Conservation (phyloP, 176 grass and related monocot genomes). For the Zoysia japonica region DNA sequence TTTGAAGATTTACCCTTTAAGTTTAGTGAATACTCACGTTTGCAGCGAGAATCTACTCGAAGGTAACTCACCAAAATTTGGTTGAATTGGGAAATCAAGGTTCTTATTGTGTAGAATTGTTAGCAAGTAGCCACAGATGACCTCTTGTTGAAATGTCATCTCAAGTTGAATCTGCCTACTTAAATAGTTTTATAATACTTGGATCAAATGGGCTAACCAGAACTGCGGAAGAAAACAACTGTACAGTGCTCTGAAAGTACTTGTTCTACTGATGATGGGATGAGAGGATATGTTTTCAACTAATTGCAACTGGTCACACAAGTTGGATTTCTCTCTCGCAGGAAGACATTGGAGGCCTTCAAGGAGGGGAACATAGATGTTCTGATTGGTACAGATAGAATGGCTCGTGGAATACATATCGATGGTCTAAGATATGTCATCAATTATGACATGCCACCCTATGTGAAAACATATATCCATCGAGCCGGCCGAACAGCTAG, state of each 20-base stretch:
- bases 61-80: constrained; percentile 57
- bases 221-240: neutral
- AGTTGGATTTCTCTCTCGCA: constrained; percentile 34
- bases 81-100: neutral
- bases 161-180: neutral
- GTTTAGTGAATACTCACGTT: constrained; percentile 90
- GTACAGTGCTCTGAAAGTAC: neutral
- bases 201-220: neutral
- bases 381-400: constrained; percentile 88
- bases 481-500: constrained; percentile 88
- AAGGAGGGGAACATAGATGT: constrained; percentile 86
- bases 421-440: constrained; percentile 90
- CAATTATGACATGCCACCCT: constrained; percentile 88
- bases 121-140: neutral
- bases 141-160: neutral
- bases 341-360: constrained; percentile 81
- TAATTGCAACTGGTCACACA: constrained; percentile 11
- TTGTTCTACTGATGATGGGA: constrained; percentile 8
- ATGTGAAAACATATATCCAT: constrained; percentile 86
- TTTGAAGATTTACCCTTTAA: constrained; percentile 78
- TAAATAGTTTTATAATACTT: constrained; percentile 15
- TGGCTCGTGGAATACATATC: constrained; percentile 98
- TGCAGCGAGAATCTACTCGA: constrained; percentile 75
- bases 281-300: neutral
- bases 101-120: neutral